Evolutionary conservation across 2,329 filamentous ascomycete genomes (phyloP).

Genomic region (Zasmidium cellare): DNA sequence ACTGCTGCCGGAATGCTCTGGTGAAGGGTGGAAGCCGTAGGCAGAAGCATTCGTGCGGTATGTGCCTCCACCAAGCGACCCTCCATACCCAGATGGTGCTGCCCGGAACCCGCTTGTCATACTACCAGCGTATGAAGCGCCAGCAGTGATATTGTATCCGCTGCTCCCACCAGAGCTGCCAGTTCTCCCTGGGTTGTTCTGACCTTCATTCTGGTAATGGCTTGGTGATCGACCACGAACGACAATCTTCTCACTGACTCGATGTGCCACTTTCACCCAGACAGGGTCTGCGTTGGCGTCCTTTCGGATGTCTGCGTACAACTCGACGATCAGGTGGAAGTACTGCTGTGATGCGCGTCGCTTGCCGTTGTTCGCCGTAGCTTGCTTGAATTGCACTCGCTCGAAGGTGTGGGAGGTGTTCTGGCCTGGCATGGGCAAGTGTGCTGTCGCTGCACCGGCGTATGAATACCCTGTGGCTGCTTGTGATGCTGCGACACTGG

Average conservation of each 20-base stretch:
- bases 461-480: constrained; percentile 22
- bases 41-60: constrained; percentile 31
- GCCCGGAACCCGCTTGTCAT: constrained; percentile 34
- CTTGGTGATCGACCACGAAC: constrained; percentile 82
- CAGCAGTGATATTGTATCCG: constrained; percentile 37
- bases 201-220: constrained; percentile 53
- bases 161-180: constrained; percentile 64
- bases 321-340: constrained; percentile 85
- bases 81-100: constrained; percentile 23
- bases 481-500: constrained; percentile 14
- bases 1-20: constrained; percentile 46
- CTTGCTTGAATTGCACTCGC: constrained; percentile 90
- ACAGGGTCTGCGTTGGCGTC: constrained; percentile 48
- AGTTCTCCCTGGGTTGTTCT: constrained; percentile 58
- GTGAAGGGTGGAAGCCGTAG: constrained; percentile 23
- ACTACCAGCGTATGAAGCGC: constrained; percentile 28
- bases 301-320: constrained; percentile 68
- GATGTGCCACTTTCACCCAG: constrained; percentile 70
- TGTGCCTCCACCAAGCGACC: constrained; percentile 23
- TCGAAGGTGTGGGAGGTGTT: constrained; percentile 69
- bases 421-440: constrained; percentile 29
- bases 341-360: constrained; percentile 87
- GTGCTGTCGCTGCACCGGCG: constrained; percentile 15
- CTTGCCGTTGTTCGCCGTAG: constrained; percentile 92
- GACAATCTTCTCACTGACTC: constrained; percentile 78